Base-by-base conservation (phyloP, 805 yeast genomes). In the Wickerhamomyces xylosicus region DNA sequence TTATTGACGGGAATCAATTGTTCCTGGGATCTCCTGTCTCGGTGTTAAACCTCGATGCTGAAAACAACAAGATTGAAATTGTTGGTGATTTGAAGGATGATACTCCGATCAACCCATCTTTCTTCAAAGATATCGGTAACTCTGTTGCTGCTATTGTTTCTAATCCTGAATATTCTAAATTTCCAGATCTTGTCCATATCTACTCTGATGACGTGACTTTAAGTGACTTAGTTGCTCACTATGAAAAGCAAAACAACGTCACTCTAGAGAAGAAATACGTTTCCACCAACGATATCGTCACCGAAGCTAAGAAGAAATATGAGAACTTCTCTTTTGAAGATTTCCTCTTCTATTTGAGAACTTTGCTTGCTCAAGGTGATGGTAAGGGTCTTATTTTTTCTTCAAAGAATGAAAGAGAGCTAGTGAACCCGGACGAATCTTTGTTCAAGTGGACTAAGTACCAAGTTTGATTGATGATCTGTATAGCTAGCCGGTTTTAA, bases 111-210 rank as follows among this genome's bases (percentile, higher is more conserved):
- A 58, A 68, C 21, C 54, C 67, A 32, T 49, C 71, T 4, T 61
- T 45, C 31, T 41, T 59, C 19, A 43, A 39, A 13, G 77, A 77
- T 53, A 50, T 74, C 41, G 77, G 74, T 17, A 58, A 64, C 27
- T 45, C 58, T 4, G 52, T 68, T 35, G 72, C 71, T 16, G 50
- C 66, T 11, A 43, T 72, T 34, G 68, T 64, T 10, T 54, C 73
- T 16, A 37, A 35, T 36, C 42, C 36, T 1, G 62, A 66, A 32
- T 61, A 63, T 5, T 33, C 61, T 0, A 35, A 52, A 4, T 47
- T 74, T 16, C 77, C 79, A 19, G 67, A 73, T 43, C 45, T 37
- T 16, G 41, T 74, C 16, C 63, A 67, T 49, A 50, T 72, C 27
- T 61, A 59, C 37, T 67, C 76, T 16, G 72, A 62, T 29, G 46